phyloP scores from a whole-genome alignment of 768 basidiomycete species.

The Neoboletus magnificus region DNA sequence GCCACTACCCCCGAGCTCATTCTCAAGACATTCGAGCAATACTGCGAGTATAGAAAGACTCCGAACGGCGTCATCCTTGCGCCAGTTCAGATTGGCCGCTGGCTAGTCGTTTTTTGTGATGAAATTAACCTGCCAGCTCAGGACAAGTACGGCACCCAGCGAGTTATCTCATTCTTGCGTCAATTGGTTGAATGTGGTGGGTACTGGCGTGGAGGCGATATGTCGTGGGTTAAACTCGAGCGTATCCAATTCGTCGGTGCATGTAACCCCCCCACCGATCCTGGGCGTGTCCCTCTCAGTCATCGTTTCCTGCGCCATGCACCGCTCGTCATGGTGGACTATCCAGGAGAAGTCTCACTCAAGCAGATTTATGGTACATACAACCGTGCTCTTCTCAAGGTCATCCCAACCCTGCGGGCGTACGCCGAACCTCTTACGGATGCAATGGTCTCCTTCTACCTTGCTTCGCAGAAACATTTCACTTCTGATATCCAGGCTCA shows the following conservation, averaged over 20 bases:
- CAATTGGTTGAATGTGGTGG: conserved; percentile 94
- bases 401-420: conserved; percentile 87
- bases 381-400: conserved; percentile 93
- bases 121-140: conserved; percentile 97
- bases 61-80: conserved; percentile 97
- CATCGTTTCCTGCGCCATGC: conserved; percentile 98
- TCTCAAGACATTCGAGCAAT: conserved; percentile 98
- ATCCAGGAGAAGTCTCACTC: conserved; percentile 93
- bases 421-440: conserved; percentile 94
- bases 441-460: conserved; percentile 96
- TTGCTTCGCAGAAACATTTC: conserved; percentile 90
- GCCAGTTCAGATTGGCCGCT: conserved; percentile 91
- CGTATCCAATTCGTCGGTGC: conserved; percentile 99
- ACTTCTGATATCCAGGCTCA: conserved; percentile 98
- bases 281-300: conserved; percentile 96
- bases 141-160: conserved; percentile 98
- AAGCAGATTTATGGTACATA: conserved; percentile 99
- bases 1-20: conserved; percentile 98
- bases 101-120: conserved; percentile 99
- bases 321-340: conserved; percentile 98
- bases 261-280: conserved; percentile 98
- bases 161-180: conserved; percentile 97
- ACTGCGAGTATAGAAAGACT: conserved; percentile 98
- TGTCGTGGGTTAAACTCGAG: conserved; percentile 96
- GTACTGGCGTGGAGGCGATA: conserved; percentile 91